Evolutionary conservation across 352 stramenopile species (phyloP).

Genomic region (Hyaloperonospora arabidopsidis): DNA sequence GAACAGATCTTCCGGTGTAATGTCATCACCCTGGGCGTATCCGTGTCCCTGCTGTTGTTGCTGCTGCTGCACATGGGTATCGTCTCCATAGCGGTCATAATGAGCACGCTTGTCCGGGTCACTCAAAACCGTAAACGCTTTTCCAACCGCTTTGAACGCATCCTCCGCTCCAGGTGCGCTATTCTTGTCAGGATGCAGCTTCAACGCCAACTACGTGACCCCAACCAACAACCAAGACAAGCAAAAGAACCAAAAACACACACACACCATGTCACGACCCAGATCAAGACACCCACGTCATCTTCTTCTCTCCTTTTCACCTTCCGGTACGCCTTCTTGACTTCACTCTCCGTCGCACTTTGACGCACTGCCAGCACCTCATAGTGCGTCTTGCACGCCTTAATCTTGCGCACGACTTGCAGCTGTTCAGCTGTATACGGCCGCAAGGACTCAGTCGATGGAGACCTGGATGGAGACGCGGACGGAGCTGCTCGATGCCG

Average conservation of each 20-base stretch:
- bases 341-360: slow-evolving; percentile 68
- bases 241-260: too few species aligned
- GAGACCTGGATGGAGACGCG: slow-evolving; percentile 22
- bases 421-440: slow-evolving; percentile 76
- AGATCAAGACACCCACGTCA: background rate
- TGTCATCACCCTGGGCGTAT: slow-evolving; percentile 68
- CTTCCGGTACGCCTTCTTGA: slow-evolving; percentile 90
- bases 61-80: slow-evolving; percentile 35
- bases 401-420: slow-evolving; percentile 84
- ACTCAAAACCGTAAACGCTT: slow-evolving; percentile 90
- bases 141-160: slow-evolving; percentile 93
- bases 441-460: slow-evolving; percentile 36
- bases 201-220: slow-evolving; percentile 68
- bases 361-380: slow-evolving; percentile 76
- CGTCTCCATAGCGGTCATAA: slow-evolving; percentile 78
- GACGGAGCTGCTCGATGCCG: slow-evolving; percentile 29
- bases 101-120: slow-evolving; percentile 83
- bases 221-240: background rate
- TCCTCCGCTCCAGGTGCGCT: slow-evolving; percentile 93
- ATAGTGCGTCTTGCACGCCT: slow-evolving; percentile 83
- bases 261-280: slow-evolving; percentile 7
- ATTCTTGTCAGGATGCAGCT: slow-evolving; percentile 93
- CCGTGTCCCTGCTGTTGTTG: slow-evolving; percentile 26
- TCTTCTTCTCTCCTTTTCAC: slow-evolving; percentile 25
- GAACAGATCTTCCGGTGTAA: slow-evolving; percentile 88